phyloP scores from a whole-genome alignment of 2,329 filamentous ascomycete genomes.

The Cucurbitaria berberidis region DNA sequence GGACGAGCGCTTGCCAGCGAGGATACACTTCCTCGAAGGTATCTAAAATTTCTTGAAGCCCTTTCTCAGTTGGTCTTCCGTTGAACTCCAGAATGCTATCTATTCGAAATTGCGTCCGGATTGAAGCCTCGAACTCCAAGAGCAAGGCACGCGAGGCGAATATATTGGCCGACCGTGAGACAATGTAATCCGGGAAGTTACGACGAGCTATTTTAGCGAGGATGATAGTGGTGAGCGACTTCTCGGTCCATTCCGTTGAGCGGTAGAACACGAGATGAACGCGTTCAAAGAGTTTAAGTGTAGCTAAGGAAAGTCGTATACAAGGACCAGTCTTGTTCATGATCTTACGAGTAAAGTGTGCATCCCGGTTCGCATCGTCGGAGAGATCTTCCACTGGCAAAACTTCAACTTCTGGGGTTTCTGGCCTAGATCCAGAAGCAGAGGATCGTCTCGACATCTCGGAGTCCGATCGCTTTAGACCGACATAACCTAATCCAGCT shows the following conservation, averaged over 20 bases:
- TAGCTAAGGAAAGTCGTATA: conserved; percentile 74
- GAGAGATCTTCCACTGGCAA: conserved; percentile 39
- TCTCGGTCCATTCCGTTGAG: conserved; percentile 96
- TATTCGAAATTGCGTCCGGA: conserved; percentile 80
- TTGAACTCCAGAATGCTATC: conserved; percentile 83
- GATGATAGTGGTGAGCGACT: conserved; percentile 93
- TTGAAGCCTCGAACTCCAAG: conserved; percentile 86
- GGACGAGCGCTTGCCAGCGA: conserved; percentile 76
- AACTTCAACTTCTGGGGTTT: conserved; percentile 48
- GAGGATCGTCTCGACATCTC: conserved; percentile 60
- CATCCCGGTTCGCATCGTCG: conserved; percentile 67
- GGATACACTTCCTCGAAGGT: conserved; percentile 77
- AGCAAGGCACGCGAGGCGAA: conserved; percentile 77
- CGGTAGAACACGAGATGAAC: conserved; percentile 96
- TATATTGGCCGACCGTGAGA: conserved; percentile 87
- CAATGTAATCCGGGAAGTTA: conserved; percentile 89
- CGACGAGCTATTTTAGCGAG: conserved; percentile 85
- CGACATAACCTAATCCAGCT: conserved; percentile 72
- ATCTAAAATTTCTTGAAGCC: conserved; percentile 70
- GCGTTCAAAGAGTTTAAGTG: conserved; percentile 85
- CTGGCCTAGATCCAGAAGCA: conserved; percentile 38
- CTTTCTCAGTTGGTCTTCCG: conserved; percentile 69
- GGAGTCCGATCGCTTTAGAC: conserved; percentile 69
- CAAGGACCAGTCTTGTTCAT: conserved; percentile 79
- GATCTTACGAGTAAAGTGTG: conserved; percentile 79